phyloP scores from a whole-genome alignment of 176 grass and related monocot genomes.

The Puya raimondii region DNA sequence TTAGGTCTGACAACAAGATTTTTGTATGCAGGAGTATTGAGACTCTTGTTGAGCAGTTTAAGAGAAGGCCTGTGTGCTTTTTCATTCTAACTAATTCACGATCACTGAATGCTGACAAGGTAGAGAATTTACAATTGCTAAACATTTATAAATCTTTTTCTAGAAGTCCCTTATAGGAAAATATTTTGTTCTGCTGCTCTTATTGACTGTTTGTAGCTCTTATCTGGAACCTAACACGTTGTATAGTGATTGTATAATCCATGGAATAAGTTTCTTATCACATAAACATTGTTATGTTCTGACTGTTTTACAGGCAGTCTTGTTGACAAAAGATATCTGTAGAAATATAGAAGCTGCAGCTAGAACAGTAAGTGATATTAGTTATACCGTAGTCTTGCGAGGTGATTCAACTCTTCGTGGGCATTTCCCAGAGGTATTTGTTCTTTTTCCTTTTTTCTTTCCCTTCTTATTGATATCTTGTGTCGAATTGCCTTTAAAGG shows the following conservation, averaged over 20 bases:
- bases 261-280: background rate
- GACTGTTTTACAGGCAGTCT: slow-evolving; percentile 41
- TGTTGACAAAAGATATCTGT: slow-evolving; percentile 74
- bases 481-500: background rate
- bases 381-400: slow-evolving; percentile 83
- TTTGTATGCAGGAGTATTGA: slow-evolving; percentile 62
- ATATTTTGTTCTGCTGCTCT: no score
- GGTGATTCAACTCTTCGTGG: slow-evolving; percentile 95
- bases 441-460: slow-evolving; percentile 2
- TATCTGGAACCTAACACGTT: no score
- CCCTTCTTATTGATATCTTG: background rate
- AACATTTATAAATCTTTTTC: slow-evolving; percentile 9
- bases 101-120: slow-evolving; percentile 82
- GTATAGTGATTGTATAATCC: no score
- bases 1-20: slow-evolving; percentile 12
- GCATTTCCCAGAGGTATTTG: slow-evolving; percentile 80
- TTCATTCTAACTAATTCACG: slow-evolving; percentile 98
- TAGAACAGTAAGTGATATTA: slow-evolving; percentile 56
- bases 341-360: slow-evolving; percentile 82
- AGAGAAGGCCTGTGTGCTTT: slow-evolving; percentile 67
- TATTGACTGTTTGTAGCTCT: no score
- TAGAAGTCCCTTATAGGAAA: background rate
- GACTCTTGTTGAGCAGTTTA: slow-evolving; percentile 68
- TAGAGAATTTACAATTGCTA: slow-evolving; percentile 25
- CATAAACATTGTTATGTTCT: background rate